phyloP scores from a whole-genome alignment of 2,329 filamentous ascomycete genomes.

The Pseudovirgaria hyperparasitica region DNA sequence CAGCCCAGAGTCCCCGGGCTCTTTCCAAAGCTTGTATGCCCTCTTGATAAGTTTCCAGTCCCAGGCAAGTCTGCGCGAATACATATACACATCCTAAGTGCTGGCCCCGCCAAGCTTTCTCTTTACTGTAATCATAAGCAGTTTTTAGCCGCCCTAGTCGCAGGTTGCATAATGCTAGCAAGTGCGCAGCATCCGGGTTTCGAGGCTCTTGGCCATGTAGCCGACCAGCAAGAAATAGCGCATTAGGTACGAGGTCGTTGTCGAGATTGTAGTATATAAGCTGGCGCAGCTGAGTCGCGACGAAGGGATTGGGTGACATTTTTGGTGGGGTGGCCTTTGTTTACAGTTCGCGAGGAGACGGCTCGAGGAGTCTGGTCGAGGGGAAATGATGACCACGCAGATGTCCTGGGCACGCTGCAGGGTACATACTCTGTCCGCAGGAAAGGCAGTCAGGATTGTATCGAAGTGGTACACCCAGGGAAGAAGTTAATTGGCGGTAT shows the following conservation, averaged over 20 bases:
- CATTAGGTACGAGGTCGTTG: conserved; percentile 78
- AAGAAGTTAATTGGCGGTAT: too few relatives aligned
- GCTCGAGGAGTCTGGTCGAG: conserved; percentile 6
- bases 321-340: conserved; percentile 11
- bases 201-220: conserved; percentile 73
- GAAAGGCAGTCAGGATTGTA: too few relatives aligned
- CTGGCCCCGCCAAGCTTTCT: conserved; percentile 53
- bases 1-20: conserved; percentile 60
- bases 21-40: conserved; percentile 78
- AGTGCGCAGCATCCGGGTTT: conserved; percentile 66
- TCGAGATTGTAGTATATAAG: conserved; percentile 68
- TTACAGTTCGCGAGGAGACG: conserved; percentile 3
- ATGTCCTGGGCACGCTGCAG: too few relatives aligned
- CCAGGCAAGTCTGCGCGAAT: conserved; percentile 79
- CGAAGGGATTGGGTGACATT: conserved; percentile 46
- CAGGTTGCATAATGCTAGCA: conserved; percentile 74
- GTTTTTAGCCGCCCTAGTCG: conserved; percentile 72
- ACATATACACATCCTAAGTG: conserved; percentile 85
- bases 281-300: conserved; percentile 49
- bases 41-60: conserved; percentile 64
- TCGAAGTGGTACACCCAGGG: too few relatives aligned
- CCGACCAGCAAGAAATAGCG: conserved; percentile 84
- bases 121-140: conserved; percentile 71
- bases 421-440: too few relatives aligned
- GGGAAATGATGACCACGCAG: too few relatives aligned